These are phyloP conservation scores for Euphorbia corollata DNA, from an alignment of 441 rosid species.

Conservation along the genomic window DNA sequence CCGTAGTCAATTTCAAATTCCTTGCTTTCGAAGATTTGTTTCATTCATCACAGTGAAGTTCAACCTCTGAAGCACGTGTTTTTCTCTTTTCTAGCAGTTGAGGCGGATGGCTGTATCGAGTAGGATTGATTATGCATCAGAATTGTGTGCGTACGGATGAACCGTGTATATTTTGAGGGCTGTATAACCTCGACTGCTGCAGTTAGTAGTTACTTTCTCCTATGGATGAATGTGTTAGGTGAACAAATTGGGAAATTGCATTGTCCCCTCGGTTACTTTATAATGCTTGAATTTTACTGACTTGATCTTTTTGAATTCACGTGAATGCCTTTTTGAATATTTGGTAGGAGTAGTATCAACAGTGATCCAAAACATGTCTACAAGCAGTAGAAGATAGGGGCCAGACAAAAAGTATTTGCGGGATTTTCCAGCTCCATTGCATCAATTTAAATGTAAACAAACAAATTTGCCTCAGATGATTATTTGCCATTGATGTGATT, in stretches of 20 bases:
- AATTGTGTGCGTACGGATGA: constrained; percentile 10
- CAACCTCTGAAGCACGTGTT: neutral
- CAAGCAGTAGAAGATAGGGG: neutral
- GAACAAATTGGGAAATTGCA: neutral
- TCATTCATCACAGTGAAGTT: neutral
- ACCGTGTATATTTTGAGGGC: neutral
- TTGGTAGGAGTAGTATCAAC: neutral
- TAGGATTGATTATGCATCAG: constrained; percentile 1
- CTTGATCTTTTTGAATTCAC: neutral
- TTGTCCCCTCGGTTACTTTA: neutral
- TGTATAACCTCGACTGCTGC: constrained; percentile 1
- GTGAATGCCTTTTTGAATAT: neutral
- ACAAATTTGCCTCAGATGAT: neutral
- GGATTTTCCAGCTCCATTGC: neutral
- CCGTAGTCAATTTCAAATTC: neutral
- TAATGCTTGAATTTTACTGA: neutral
- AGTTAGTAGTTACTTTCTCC: neutral
- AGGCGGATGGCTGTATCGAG: constrained; percentile 7
- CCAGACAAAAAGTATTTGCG: neutral
- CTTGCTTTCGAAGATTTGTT: neutral
- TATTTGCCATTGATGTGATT: neutral
- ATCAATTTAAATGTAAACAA: neutral
- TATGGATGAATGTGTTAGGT: neutral
- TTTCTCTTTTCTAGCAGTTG: constrained; percentile 23
- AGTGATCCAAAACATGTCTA: neutral